phyloP scores from a whole-genome alignment of 108 stramenopile genomes.

The Cylindrotheca fusiformis region DNA sequence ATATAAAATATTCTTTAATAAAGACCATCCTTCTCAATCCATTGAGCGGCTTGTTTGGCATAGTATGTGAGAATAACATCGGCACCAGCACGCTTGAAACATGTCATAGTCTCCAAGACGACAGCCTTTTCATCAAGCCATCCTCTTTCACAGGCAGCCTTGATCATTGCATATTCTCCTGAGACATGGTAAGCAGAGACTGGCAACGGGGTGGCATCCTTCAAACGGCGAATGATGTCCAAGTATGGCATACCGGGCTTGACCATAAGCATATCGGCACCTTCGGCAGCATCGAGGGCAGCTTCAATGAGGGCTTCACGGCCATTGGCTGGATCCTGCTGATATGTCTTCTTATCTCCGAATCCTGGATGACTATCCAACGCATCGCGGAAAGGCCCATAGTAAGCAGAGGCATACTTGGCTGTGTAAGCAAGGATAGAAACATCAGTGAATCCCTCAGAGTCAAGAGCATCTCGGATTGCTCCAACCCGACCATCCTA shows the following conservation, averaged over 20 bases:
- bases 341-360: conserved; percentile 99
- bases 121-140: conserved; percentile 95
- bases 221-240: conserved; percentile 95
- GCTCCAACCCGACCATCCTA: conserved; percentile 97
- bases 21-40: conserved; percentile 85
- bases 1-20: conserved; percentile 38
- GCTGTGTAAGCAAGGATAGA: conserved; percentile 98
- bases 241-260: conserved; percentile 99
- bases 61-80: conserved; percentile 98
- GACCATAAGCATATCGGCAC: conserved; percentile 99
- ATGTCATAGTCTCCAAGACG: conserved; percentile 94
- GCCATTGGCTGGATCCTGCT: conserved; percentile 98
- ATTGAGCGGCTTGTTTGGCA: conserved; percentile 96
- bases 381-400: conserved; percentile 99
- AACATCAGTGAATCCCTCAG: conserved; percentile 98
- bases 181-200: conserved; percentile 99
- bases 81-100: conserved; percentile 98
- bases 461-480: conserved; percentile 96
- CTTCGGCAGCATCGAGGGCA: conserved; percentile 94
- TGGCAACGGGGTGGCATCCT: conserved; percentile 83
- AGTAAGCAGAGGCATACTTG: conserved; percentile 98
- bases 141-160: conserved; percentile 95
- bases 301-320: conserved; percentile 95
- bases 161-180: conserved; percentile 99
- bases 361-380: conserved; percentile 93